Evolutionary conservation across 176 grass and related monocot species (phyloP).

Genomic region (Echinochloa phyllopogon): DNA sequence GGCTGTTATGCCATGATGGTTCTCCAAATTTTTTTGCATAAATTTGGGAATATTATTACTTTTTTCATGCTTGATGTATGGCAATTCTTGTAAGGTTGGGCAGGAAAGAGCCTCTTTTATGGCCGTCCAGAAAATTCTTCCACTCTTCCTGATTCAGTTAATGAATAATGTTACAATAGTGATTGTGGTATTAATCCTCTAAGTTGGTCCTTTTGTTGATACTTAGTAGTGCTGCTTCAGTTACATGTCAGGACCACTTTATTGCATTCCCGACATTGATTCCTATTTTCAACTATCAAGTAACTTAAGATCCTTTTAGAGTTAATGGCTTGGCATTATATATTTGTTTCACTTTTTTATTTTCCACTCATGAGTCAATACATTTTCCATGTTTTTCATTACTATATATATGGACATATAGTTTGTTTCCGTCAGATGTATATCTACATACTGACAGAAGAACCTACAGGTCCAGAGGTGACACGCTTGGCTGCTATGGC

Average conservation of each 20-base stretch:
- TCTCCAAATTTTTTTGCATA: background rate
- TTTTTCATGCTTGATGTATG: background rate
- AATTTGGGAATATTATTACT: background rate
- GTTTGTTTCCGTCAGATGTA: background rate
- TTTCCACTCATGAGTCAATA: background rate
- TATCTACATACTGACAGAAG: constrained; percentile 20
- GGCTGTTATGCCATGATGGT: too few relatives aligned
- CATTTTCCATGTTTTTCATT: background rate
- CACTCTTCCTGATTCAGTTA: constrained; percentile 25
- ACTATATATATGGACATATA: constrained; percentile 1
- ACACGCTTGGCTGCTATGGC: constrained; percentile 77
- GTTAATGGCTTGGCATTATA: background rate
- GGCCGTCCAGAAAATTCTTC: background rate
- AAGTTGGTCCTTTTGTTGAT: background rate
- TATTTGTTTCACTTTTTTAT: background rate
- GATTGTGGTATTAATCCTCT: background rate
- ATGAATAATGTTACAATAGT: background rate
- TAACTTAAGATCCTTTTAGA: background rate
- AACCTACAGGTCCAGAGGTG: constrained; percentile 78
- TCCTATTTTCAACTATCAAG: background rate
- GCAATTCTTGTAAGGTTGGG: background rate
- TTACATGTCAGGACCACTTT: constrained; percentile 2
- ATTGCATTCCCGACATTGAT: background rate
- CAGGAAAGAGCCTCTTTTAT: background rate
- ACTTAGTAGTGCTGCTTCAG: background rate